phyloP scores from a whole-genome alignment of 2,329 filamentous ascomycete genomes.

The Rhinocladiella mackenziei region DNA sequence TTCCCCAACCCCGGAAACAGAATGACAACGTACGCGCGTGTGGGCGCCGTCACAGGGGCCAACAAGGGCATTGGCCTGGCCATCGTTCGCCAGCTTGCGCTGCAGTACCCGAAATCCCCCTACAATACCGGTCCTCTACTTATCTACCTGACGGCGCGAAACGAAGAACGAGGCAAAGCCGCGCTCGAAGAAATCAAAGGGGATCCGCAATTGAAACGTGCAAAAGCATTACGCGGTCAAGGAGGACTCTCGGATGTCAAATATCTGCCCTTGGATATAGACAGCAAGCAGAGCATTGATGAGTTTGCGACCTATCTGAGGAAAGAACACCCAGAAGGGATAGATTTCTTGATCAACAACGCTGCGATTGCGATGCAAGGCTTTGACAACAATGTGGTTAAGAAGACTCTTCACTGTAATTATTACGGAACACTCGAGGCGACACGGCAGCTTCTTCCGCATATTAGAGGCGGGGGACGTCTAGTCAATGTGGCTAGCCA shows the following conservation, averaged over 20 bases:
- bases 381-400: slow-evolving; percentile 47
- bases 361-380: slow-evolving; percentile 49
- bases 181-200: slow-evolving; percentile 43
- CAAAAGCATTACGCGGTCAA: slow-evolving; percentile 43
- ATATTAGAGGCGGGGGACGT: slow-evolving; percentile 44
- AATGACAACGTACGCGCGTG: slow-evolving; percentile 34
- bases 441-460: slow-evolving; percentile 44
- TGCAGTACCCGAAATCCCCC: slow-evolving; percentile 50
- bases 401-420: slow-evolving; percentile 49
- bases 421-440: slow-evolving; percentile 51
- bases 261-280: slow-evolving; percentile 49
- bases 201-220: slow-evolving; percentile 45
- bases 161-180: slow-evolving; percentile 45
- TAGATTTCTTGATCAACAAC: slow-evolving; percentile 55
- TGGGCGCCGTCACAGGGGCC: slow-evolving; percentile 54
- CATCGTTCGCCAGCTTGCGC: slow-evolving; percentile 52
- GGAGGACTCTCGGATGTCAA: slow-evolving; percentile 47
- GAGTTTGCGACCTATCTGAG: slow-evolving; percentile 42
- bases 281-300: slow-evolving; percentile 43
- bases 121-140: slow-evolving; percentile 47
- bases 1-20: slow-evolving; percentile 2
- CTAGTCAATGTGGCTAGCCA: slow-evolving; percentile 50
- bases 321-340: slow-evolving; percentile 45
- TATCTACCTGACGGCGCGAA: slow-evolving; percentile 54
- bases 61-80: slow-evolving; percentile 50